A percentile compares a stretch with the other conserved stretches of the same genome.
Conservation (phyloP, 148 eudicot species). For the Rhododendron henanense region DNA sequence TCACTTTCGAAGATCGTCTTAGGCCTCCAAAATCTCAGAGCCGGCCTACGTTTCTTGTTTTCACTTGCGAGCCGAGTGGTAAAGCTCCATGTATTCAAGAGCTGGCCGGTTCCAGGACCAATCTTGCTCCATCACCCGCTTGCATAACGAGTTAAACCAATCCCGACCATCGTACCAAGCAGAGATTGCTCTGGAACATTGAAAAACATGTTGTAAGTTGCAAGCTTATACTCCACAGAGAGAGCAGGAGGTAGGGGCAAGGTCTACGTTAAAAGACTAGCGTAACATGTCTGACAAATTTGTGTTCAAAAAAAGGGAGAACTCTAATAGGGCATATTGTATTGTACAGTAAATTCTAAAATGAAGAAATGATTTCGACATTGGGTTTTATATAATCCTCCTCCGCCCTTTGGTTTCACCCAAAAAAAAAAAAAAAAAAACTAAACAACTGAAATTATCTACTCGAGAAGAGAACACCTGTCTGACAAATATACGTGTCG, state of each 20-base stretch:
- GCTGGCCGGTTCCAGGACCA: constrained; percentile 99
- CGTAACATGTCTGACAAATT: background rate
- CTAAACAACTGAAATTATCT: background rate
- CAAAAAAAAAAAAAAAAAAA: background rate
- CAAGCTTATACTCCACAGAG: background rate
- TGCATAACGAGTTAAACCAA: constrained; percentile 72
- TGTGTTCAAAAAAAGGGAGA: background rate
- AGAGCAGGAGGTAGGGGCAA: background rate
- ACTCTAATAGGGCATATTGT: background rate
- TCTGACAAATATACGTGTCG: background rate
- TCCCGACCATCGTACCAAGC: constrained; percentile 77
- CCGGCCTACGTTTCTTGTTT: background rate
- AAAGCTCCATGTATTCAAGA: constrained; percentile 89
- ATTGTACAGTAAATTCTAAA: background rate
- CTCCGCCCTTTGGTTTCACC: background rate
- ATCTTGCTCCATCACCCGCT: constrained; percentile 93
- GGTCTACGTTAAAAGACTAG: background rate
- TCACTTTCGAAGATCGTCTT: too few relatives aligned
- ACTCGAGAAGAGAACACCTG: background rate
- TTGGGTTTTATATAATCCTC: background rate
- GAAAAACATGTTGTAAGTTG: background rate
- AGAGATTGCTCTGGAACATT: constrained; percentile 64
- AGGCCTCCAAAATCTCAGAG: too few relatives aligned
- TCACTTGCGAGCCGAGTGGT: constrained; percentile 77
- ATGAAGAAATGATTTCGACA: background rate